A percentile compares a stretch with the other conserved stretches of the same genome.
Evolutionary conservation across 2,329 filamentous ascomycete species (phyloP).

Genomic region (Phoma sp.): DNA sequence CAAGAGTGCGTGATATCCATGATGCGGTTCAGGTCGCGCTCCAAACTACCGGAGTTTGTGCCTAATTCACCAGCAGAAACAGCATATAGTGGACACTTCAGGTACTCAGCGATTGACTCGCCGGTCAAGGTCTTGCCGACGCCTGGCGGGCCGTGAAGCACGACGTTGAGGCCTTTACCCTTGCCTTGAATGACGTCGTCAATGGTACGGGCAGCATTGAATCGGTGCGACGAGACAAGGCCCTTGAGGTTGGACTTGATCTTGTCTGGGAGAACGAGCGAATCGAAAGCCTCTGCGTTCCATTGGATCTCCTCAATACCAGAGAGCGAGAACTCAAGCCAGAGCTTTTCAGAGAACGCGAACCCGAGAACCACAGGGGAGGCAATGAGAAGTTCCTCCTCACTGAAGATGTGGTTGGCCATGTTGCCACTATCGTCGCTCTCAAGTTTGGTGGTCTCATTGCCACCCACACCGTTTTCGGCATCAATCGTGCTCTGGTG

Average conservation of each 20-base stretch:
- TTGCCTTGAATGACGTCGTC: constrained; percentile 77
- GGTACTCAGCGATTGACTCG: constrained; percentile 82
- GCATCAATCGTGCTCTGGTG: constrained; percentile 45
- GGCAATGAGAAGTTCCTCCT: constrained; percentile 83
- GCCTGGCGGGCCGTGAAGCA: constrained; percentile 79
- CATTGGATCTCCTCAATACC: constrained; percentile 80
- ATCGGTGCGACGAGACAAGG: constrained; percentile 83
- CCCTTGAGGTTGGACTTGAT: constrained; percentile 74
- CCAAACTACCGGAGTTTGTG: constrained; percentile 72
- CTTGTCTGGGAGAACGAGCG: constrained; percentile 71
- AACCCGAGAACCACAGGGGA: constrained; percentile 87
- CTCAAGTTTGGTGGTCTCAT: constrained; percentile 50
- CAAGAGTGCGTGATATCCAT: constrained; percentile 85
- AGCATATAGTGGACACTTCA: constrained; percentile 82
- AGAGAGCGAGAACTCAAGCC: constrained; percentile 85
- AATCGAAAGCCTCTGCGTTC: constrained; percentile 83
- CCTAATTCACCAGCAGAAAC: constrained; percentile 82
- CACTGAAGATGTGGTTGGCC: constrained; percentile 66
- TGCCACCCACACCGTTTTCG: constrained; percentile 60
- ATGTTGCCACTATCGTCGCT: constrained; percentile 48
- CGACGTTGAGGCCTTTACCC: constrained; percentile 80
- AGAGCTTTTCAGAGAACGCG: constrained; percentile 84
- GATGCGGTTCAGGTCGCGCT: constrained; percentile 80
- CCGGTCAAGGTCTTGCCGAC: constrained; percentile 90
- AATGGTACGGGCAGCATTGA: constrained; percentile 79